These are phyloP conservation scores for Vachellia pachyceras DNA, from an alignment of 306 rosid genomes.

Conservation along the genomic window DNA sequence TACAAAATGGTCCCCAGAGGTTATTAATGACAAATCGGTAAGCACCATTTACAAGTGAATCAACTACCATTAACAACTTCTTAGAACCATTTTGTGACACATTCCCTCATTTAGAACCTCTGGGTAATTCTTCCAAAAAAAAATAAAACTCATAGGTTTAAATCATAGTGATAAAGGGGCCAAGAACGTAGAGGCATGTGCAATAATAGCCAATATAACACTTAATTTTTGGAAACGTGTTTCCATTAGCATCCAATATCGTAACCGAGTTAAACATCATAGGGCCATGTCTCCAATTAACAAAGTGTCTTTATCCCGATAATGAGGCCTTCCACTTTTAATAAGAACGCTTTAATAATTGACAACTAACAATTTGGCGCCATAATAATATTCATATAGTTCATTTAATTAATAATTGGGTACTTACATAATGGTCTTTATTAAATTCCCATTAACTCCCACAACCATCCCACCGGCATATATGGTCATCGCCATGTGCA, in stretches of 20 bases:
- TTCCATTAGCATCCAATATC: conserved; percentile 37
- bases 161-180: conserved; percentile 31
- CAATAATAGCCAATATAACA: conserved; percentile 19
- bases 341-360: conserved; percentile 41
- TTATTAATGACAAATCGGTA: too few species aligned
- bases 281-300: conserved; percentile 40
- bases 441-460: conserved; percentile 49
- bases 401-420: conserved; percentile 34
- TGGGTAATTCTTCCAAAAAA: neutral
- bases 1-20: too few species aligned
- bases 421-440: conserved; percentile 20
- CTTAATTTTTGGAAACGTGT: conserved; percentile 32
- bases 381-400: conserved; percentile 23
- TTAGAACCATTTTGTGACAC: too few species aligned
- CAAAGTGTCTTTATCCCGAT: conserved; percentile 41
- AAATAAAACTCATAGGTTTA: neutral
- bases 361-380: conserved; percentile 56
- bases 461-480: conserved; percentile 54
- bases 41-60: too few species aligned
- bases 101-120: too few species aligned
- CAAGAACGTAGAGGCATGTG: conserved; percentile 45
- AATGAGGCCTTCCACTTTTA: conserved; percentile 46
- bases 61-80: too few species aligned
- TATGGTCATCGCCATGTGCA: conserved; percentile 54
- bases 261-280: conserved; percentile 23